Percentiles rank a stretch among this genome's conserved stretches.
These are phyloP conservation scores for Arctium lappa DNA, from an alignment of 129 eudicot genomes.

Conservation along the genomic window DNA sequence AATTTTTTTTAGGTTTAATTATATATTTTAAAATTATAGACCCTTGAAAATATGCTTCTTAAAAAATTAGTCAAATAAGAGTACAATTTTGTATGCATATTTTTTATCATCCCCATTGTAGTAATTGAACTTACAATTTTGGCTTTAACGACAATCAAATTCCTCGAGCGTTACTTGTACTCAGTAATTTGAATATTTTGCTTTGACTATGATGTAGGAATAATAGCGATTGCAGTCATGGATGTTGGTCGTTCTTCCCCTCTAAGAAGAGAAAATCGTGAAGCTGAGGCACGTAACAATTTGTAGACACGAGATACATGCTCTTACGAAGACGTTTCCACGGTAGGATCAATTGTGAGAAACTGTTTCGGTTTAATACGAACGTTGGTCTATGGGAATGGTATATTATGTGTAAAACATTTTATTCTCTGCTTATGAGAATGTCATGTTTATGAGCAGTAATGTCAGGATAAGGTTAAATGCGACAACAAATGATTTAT, in stretches of 20 bases:
- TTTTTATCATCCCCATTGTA: background rate
- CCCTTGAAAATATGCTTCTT: background rate
- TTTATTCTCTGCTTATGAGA: background rate
- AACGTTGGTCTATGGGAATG: background rate
- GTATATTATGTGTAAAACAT: background rate
- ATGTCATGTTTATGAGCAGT: background rate
- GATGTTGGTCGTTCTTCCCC: constrained; percentile 41
- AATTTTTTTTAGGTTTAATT: background rate
- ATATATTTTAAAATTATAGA: too few relatives aligned
- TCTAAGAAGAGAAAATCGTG: constrained; percentile 34
- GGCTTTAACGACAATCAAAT: background rate
- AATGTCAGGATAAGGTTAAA: background rate
- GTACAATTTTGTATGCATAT: background rate
- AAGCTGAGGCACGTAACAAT: background rate
- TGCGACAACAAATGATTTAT: background rate
- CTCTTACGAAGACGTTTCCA: background rate
- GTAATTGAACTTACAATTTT: background rate
- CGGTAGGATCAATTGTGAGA: background rate
- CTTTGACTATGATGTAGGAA: constrained; percentile 35
- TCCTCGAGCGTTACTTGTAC: background rate
- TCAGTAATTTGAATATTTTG: background rate
- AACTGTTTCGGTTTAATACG: background rate
- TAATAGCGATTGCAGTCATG: constrained; percentile 23
- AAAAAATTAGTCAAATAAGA: too few relatives aligned
- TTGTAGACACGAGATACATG: background rate